Conservation (phyloP, 2,329 filamentous ascomycete species). For the Beauveria sp. region DNA sequence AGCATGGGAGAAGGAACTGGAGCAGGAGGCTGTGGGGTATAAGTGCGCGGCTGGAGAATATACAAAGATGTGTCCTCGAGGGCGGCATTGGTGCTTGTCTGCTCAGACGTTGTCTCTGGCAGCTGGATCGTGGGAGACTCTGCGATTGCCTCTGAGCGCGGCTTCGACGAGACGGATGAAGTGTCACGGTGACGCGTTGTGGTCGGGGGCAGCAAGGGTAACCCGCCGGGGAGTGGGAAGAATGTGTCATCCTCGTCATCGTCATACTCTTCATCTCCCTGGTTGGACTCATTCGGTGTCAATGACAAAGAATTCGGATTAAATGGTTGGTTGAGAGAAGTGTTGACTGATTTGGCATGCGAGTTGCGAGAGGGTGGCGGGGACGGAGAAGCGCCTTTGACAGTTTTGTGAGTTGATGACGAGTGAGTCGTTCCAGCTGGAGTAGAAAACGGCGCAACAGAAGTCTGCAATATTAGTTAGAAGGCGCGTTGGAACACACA, state of each 20-base stretch:
- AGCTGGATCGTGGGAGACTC: neutral
- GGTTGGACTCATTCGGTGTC: conserved; percentile 8
- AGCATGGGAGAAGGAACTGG: conserved; percentile 41
- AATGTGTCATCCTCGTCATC: conserved; percentile 8
- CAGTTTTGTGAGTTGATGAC: neutral
- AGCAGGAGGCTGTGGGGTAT: conserved; percentile 44
- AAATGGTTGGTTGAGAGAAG: neutral
- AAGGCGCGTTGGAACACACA: neutral
- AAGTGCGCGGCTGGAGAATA: conserved; percentile 50
- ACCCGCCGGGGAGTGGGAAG: conserved; percentile 7
- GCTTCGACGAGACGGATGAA: conserved; percentile 3
- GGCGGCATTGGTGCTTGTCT: neutral
- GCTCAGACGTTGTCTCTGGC: neutral
- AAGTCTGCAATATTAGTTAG: neutral
- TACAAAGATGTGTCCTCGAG: conserved; percentile 35
- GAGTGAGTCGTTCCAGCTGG: neutral
- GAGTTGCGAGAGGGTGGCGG: conserved; percentile 6
- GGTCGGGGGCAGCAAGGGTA: conserved; percentile 9
- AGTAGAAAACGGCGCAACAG: conserved; percentile 4
- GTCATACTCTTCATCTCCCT: conserved; percentile 6
- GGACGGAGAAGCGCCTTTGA: conserved; percentile 5
- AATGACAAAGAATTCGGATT: neutral
- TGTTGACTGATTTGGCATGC: neutral
- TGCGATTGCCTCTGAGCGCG: neutral
- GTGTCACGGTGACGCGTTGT: neutral